Evolutionary conservation across 1,139 yeast genomes (phyloP), one percentile per base, ranked within the genome.

Genomic region (Sugiyamaella sp.): DNA sequence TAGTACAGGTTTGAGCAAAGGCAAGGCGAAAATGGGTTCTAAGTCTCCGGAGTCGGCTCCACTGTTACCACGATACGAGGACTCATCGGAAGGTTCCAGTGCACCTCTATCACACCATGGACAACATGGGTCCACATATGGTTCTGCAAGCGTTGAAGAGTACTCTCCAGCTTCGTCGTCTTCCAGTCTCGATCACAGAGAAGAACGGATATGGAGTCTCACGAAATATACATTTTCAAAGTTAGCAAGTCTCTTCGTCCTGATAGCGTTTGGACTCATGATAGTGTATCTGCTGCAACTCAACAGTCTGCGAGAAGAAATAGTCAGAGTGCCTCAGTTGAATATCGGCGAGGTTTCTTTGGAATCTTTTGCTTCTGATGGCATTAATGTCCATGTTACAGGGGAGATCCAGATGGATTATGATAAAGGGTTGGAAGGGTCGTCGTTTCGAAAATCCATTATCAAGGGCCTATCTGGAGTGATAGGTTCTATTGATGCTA

Each of bases 251-350:
- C 12, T 46, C 9, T 20, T 27, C 10, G 5, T 46, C 4, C 10
- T 46, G 4, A 37, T 46, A 17, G 50, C 41, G 27, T 27, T 46
- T 25, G 9, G 32, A 2, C 20, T 46, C 6, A 46, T 46, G 50
- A 25, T 46, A 12, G 8, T 38, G 12, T 39, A 46, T 39, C 40
- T 52, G 5, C 32, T 37, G n/a, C 41, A 41, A n/a, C 21, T 60
- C 25, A 49, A 54, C 25, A 58, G 60, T 20, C 52, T 62, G 27
- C 58, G 55, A 43, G 61, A 60, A 16, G 64, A 62, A 49, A 27
- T 62, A 24, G 51, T 57, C 8, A 35, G 51, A 16, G 62, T 53
- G n/a, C 61, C 65, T 3, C 21, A 52, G 42, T 47, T 62, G 4
- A 35, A 52, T 5, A 38, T 62, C 16, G 46, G 57, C 10, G 50